These are phyloP conservation scores for Aspergillus bridgeri DNA, from an alignment of 495 filamentous ascomycete species.

Conservation along the genomic window DNA sequence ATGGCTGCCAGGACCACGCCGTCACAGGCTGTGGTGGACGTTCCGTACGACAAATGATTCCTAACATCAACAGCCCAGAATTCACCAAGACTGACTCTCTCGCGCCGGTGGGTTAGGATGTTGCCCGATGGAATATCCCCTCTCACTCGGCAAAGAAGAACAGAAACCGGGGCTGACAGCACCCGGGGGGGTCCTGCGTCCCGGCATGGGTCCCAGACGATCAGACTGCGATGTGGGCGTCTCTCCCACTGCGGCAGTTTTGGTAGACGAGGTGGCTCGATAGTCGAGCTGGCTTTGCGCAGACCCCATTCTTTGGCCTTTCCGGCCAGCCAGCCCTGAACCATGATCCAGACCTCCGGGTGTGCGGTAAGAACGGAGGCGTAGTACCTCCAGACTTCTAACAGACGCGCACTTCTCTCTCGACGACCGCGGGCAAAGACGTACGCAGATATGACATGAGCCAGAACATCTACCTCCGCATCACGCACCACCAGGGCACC, in stretches of 20 bases:
- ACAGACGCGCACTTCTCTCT: not conserved
- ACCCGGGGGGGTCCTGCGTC: no score
- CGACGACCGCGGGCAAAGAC: not conserved
- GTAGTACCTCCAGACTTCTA: not conserved
- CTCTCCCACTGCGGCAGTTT: not conserved
- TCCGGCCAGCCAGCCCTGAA: not conserved
- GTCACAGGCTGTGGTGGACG: not conserved
- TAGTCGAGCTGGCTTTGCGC: not conserved
- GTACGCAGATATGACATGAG: not conserved
- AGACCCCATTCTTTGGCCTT: not conserved
- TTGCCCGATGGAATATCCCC: no score
- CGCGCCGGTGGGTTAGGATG: no score
- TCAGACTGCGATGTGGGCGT: not conserved
- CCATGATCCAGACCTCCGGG: not conserved
- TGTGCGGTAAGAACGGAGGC: not conserved
- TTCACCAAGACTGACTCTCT: no score
- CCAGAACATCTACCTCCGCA: not conserved
- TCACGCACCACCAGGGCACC: no score
- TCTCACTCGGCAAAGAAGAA: no score
- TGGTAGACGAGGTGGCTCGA: not conserved
- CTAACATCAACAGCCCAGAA: no score
- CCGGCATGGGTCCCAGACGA: no score
- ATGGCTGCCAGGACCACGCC: not conserved
- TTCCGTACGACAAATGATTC: no score
- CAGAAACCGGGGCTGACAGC: no score